Evolutionary conservation across 1,284 basidiomycete genomes (phyloP), one percentile per base, ranked within the genome.

Genomic region (Pascua sp.): DNA sequence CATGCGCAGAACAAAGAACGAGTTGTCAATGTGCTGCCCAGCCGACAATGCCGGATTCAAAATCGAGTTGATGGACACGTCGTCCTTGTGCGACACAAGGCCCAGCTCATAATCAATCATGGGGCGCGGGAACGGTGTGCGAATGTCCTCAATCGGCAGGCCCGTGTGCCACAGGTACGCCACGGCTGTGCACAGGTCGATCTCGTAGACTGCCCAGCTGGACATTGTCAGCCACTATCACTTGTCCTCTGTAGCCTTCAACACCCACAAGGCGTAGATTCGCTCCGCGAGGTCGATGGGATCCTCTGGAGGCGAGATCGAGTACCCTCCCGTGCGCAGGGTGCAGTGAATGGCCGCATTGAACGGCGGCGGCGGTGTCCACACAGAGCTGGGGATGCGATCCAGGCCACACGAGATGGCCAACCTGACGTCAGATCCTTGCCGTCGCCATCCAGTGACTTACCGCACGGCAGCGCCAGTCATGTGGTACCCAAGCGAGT

Each of bases 131-230:
- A 71, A 65, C 2, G 71, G 69, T 8, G 69, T 71, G 11, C 55
- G 60, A 13, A 71, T 64, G 42, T 67, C 62, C 17, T 68, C 59
- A 32, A 61, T 53, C 1, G 61, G 59, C 13, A 73, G 62, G 4
- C 60, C 62, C 12, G 69, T 57, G 46, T 68, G 66, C 67, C 66
- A 73, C 9, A 65, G 57, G 50, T 66, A 67, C 0, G 68, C 67
- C 8, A 68, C 63, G 1, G 69, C 59, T 0, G 68, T 66, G 42
- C 66, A 69, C 12, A 63, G 53, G 44, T 73, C 71, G 9, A 67
- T 47, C 40, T 66, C 64, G 52, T 65, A 71, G 15, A 71, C 66
- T 10, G 62, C 59, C 71, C 71, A 73, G 61, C 67, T 70, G 47
- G 7, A 32, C 8, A 49, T 49, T 47, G 57, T 55, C 44, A 13